Evolutionary conservation across 352 stramenopile species (phyloP), one percentile per base, ranked within the genome.

Genomic region (Phytopythium aichiense): DNA sequence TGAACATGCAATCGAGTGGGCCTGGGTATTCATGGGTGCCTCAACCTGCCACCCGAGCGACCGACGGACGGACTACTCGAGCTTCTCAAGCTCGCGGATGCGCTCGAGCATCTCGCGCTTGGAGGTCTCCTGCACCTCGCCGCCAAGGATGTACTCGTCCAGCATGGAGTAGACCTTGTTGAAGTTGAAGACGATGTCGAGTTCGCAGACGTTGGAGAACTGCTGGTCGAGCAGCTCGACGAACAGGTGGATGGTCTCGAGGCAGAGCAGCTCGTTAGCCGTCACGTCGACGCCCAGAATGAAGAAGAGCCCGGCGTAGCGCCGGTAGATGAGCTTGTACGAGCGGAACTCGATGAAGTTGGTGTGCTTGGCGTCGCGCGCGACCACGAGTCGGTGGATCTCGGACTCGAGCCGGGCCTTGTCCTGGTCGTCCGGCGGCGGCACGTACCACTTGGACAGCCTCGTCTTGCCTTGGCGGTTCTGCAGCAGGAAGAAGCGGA

Each of bases 401-500:
- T 98, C 92, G 51, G 77, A 67, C 71, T 98, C 92, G 15, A 98
- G 77, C 7, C 85, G 83, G 51, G 79, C 73, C 68, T 93, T 91
- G 61, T 90, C 81, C 64, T 89, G 77, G 63, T 96, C 88, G 51
- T 94, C 80, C 25, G 88, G 76, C 57, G 86, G 84, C 22, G 87
- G 84, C 59, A 92, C 83, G 72, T 99, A 99, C 94, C 96, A 99
- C 88, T 99, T 99, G 59, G 96, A 99, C 38, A 99, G 74, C 13
- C 98, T 84, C n/a, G 97, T 99, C 77, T 99, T 99, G 37, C 98
- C 98, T 81, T 99, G 97, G 15, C 94, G 88, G 79, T 99, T 99
- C 87, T 99, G 97, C 51, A 99, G 81, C 60, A 99, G 74, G 64
- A 99, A 98, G 80, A 99, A 99, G 64, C 91, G 88, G 64, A 98